A percentile compares a stretch with the other conserved stretches of the same genome.
phyloP scores from a whole-genome alignment of 371 early-diverging fungal species.

The Lichtheimia hyalospora region DNA sequence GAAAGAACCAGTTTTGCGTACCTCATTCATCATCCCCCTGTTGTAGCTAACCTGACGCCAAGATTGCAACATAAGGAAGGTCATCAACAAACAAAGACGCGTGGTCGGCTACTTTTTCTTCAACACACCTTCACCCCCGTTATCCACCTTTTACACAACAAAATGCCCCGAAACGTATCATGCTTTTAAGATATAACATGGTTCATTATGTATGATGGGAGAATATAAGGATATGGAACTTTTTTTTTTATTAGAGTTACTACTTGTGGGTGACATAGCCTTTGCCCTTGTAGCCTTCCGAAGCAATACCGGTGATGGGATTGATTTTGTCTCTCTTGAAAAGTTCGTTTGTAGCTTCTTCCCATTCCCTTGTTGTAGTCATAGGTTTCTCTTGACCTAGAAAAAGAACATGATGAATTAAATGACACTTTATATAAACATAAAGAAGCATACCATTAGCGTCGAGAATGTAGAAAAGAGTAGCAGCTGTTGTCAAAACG shows the following conservation, averaged over 20 bases:
- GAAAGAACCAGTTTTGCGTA: too few species aligned
- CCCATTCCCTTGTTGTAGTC: conserved; percentile 91
- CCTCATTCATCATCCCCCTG: too few species aligned
- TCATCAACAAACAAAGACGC: too few species aligned
- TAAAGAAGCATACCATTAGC: conserved; percentile 55
- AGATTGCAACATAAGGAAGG: too few species aligned
- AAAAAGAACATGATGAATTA: neutral
- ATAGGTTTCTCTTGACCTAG: conserved; percentile 64
- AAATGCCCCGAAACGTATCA: too few species aligned
- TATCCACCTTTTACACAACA: too few species aligned
- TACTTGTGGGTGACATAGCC: conserved; percentile 52
- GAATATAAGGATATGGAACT: too few species aligned
- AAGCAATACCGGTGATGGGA: conserved; percentile 87
- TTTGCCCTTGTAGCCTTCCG: conserved; percentile 81
- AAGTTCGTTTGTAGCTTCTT: conserved; percentile 85
- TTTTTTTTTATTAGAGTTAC: neutral
- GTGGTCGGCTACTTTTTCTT: too few species aligned
- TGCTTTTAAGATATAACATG: too few species aligned
- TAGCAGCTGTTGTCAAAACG: conserved; percentile 59
- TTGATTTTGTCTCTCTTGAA: conserved; percentile 86
- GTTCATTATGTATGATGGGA: too few species aligned
- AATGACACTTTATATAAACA: neutral
- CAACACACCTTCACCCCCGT: too few species aligned
- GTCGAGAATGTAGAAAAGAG: conserved; percentile 71
- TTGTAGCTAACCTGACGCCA: too few species aligned